A percentile compares a stretch with the other conserved stretches of the same genome.
Evolutionary conservation across 2,329 filamentous ascomycete genomes (phyloP).

Genomic region (Pestalotiopsis sp.): DNA sequence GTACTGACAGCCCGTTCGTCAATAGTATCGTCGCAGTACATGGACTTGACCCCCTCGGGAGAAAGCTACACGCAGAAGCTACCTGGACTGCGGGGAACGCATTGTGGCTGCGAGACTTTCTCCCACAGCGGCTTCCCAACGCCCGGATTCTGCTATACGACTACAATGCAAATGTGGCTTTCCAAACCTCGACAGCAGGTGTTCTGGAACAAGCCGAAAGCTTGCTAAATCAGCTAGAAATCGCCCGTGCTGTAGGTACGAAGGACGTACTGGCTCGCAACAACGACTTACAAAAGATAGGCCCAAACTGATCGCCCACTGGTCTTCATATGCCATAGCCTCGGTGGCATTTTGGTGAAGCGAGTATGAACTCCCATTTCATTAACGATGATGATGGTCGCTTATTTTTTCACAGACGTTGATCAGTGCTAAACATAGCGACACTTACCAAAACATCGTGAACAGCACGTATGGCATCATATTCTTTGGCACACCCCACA

Average conservation of each 20-base stretch:
- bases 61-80: background rate
- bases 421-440: background rate
- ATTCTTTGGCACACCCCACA: background rate
- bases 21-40: background rate
- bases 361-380: background rate
- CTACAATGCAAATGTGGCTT: background rate
- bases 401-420: background rate
- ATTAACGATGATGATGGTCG: background rate
- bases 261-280: background rate
- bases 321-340: background rate
- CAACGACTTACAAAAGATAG: background rate
- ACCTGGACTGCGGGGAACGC: background rate
- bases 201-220: background rate
- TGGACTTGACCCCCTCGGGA: background rate
- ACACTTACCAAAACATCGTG: background rate
- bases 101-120: background rate
- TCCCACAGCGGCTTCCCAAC: background rate
- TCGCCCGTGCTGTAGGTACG: background rate
- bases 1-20: no score
- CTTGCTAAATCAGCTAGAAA: background rate
- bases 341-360: background rate
- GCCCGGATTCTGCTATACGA: background rate
- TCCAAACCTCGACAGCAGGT: background rate
- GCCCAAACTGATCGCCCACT: background rate
- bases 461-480: background rate